Evolutionary conservation across 2,329 filamentous ascomycete genomes (phyloP), one percentile per base, ranked within the genome.

Genomic region (Aspergillus sp.): DNA sequence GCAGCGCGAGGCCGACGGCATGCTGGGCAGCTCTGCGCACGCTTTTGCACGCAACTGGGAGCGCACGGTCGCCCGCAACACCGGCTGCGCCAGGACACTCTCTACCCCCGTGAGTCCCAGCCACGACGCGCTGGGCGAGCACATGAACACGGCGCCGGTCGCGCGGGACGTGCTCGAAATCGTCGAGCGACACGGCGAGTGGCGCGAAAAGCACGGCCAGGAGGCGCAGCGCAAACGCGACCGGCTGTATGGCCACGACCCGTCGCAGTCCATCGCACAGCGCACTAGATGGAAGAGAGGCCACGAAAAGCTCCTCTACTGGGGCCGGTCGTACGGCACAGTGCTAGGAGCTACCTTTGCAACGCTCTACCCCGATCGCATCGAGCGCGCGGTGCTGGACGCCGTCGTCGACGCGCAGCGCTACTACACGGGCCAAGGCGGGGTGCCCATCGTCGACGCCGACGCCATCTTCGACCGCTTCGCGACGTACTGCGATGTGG

Each of bases 341-440:
- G 58, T 76, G 1, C 63, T 80, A 0, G 77, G 78, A 3, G 62
- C 69, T 1, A 80, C 76, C 0, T 76, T 79, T 53, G 74, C 77
- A 0, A 63, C 71, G 3, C 67, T 80, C 49, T 78, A 68, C 33
- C 76, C 78, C 0, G 65, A 76, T 42, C 67, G 67, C 14, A 53
- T 73, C 14, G 51, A 55, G 2, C 65, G 67, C 9, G 57, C 53
- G 6, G 57, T 73, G 0, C 58, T 73, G 13, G 71, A 73, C 47
- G 71, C 62, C 1, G 70, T 73, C 3, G 66, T 73, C n/a, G 63
- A 73, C 45, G 57, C 65, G 32, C 57, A 68, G n/a, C 61, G 59
- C 24, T 73, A 73, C 53, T 72, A 70, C 46, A 59, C 4, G 63
- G 59, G 2, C 42, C 42, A 6, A 64, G 35, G 66, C 0, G 52